These are phyloP conservation scores for Neurospora discreta DNA, from an alignment of 495 filamentous ascomycete genomes.

Conservation along the genomic window DNA sequence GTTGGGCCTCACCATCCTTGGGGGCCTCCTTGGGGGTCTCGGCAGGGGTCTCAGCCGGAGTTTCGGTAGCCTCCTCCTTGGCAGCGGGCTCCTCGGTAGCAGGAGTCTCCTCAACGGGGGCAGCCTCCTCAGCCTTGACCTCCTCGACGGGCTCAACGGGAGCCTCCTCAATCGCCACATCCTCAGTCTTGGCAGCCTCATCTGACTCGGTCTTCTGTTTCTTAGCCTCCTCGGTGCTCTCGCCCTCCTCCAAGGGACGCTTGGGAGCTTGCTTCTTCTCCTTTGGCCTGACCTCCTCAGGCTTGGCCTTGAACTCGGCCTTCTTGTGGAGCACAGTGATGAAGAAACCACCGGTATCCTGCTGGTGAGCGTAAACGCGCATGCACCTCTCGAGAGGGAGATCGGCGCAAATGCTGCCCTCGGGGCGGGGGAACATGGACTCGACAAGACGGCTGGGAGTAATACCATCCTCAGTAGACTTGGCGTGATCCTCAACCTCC, in stretches of 20 bases:
- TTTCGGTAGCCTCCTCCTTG: constrained; percentile 7
- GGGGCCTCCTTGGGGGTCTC: constrained; percentile 5
- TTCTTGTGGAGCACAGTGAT: constrained; percentile 90
- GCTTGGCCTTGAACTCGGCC: constrained; percentile 73
- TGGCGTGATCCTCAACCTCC: constrained; percentile 56
- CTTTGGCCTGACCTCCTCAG: constrained; percentile 55
- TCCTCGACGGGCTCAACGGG: constrained; percentile 12
- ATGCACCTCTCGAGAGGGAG: constrained; percentile 85
- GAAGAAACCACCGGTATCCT: constrained; percentile 96
- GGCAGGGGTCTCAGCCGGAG: constrained; percentile 9
- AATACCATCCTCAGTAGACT: constrained; percentile 44
- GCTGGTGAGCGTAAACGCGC: constrained; percentile 85
- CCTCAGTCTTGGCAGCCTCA: constrained; percentile 13
- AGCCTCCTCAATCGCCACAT: constrained; percentile 11
- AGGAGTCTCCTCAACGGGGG: not conserved
- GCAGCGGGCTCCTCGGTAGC: constrained; percentile 1
- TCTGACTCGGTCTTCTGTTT: constrained; percentile 26
- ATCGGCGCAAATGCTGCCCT: constrained; percentile 38
- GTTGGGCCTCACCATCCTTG: not conserved
- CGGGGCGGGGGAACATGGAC: constrained; percentile 67
- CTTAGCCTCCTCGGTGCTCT: constrained; percentile 27
- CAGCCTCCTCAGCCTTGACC: constrained; percentile 8
- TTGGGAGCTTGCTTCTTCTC: constrained; percentile 30
- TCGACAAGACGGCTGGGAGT: constrained; percentile 49
- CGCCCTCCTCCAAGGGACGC: constrained; percentile 16